Percentiles rank a stretch among this genome's conserved stretches.
Evolutionary conservation across 441 rosid species (phyloP).

Genomic region (Arabidopsis hybrid): DNA sequence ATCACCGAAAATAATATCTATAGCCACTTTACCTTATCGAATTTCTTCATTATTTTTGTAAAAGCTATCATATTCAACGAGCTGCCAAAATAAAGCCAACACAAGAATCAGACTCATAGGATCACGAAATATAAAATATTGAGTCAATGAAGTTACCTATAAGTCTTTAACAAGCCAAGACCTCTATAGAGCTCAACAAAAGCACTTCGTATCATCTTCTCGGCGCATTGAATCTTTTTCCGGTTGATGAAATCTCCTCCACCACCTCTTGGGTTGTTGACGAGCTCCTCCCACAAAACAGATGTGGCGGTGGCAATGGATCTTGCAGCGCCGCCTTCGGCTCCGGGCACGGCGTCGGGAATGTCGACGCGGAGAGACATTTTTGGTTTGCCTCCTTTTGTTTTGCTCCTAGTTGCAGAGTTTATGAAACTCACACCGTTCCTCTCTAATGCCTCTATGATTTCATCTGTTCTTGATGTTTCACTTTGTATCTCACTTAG

Average conservation of each 20-base stretch:
- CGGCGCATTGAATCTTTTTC: slow-evolving; percentile 86
- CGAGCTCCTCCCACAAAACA: slow-evolving; percentile 84
- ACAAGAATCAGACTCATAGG: slow-evolving; percentile 13
- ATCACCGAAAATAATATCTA: neutral
- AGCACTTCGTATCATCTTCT: slow-evolving; percentile 87
- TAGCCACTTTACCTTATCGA: slow-evolving; percentile 77
- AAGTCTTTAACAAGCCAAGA: slow-evolving; percentile 80
- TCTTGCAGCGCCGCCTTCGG: slow-evolving; percentile 54
- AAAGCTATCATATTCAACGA: slow-evolving; percentile 93
- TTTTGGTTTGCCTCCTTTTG: slow-evolving; percentile 77
- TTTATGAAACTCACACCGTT: slow-evolving; percentile 81
- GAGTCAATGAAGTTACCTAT: slow-evolving; percentile 53
- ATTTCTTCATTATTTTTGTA: slow-evolving; percentile 92
- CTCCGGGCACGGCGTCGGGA: slow-evolving; percentile 60
- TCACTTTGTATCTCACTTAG: slow-evolving; percentile 50
- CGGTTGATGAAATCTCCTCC: slow-evolving; percentile 59
- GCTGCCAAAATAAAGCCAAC: slow-evolving; percentile 54
- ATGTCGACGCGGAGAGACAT: slow-evolving; percentile 78
- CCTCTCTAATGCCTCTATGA: slow-evolving; percentile 74
- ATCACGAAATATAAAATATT: neutral
- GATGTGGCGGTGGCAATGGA: slow-evolving; percentile 69
- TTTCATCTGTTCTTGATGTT: slow-evolving; percentile 66
- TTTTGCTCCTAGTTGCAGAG: slow-evolving; percentile 62
- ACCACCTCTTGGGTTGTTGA: slow-evolving; percentile 65
- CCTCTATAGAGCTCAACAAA: slow-evolving; percentile 92